Conservation (phyloP, 1,284 basidiomycete species). For the Cutaneotrichosporon mucoides region DNA sequence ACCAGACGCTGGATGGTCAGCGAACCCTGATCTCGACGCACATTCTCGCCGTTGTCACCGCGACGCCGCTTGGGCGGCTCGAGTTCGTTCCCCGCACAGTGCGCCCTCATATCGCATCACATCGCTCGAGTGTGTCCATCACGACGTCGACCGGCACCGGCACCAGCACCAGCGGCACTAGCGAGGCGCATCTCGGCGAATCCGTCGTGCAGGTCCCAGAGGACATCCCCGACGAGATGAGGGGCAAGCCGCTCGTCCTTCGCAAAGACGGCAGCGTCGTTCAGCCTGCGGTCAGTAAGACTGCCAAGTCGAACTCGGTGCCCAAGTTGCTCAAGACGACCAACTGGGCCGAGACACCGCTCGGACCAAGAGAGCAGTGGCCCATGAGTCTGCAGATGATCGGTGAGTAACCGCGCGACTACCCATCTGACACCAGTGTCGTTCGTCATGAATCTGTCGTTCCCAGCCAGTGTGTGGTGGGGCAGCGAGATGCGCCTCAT, state of each 20-base stretch:
- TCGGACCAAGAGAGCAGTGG: constrained; percentile 39
- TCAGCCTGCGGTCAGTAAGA: constrained; percentile 21
- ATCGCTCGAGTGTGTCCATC: constrained; percentile 10
- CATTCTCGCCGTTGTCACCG: constrained; percentile 33
- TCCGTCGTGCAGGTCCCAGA: neutral
- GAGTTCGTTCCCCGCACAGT: neutral
- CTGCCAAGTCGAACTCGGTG: neutral
- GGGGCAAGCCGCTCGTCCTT: neutral
- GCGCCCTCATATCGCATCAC: neutral
- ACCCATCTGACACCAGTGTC: constrained; percentile 7
- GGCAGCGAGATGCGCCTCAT: constrained; percentile 41
- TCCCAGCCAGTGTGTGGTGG: constrained; percentile 45
- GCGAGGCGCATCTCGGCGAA: constrained; percentile 16
- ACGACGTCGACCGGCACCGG: neutral
- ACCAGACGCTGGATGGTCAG: constrained; percentile 2
- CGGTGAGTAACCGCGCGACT: constrained; percentile 17
- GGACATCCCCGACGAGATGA: neutral
- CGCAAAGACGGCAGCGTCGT: neutral
- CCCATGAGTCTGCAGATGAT: constrained; percentile 9
- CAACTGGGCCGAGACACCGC: constrained; percentile 41
- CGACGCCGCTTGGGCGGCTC: constrained; percentile 16
- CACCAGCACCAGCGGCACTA: no score
- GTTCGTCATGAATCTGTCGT: constrained; percentile 38
- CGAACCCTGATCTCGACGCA: constrained; percentile 15
- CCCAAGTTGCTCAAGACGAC: constrained; percentile 28